phyloP scores from a whole-genome alignment of 176 grass and related monocot species.

The Oryza glaberrima region DNA sequence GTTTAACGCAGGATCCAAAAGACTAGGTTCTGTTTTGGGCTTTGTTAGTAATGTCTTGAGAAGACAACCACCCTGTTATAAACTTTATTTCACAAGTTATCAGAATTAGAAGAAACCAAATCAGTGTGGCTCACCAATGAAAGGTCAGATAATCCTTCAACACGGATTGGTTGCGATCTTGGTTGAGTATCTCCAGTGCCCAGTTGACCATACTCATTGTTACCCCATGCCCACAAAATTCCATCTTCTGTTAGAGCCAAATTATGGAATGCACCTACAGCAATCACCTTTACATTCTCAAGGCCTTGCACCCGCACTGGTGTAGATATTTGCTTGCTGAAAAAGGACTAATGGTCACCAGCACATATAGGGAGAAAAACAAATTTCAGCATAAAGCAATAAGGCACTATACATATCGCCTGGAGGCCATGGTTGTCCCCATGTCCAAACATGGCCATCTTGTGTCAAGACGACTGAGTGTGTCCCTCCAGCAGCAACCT shows the following conservation, averaged over 20 bases:
- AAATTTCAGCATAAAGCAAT: slow-evolving; percentile 23
- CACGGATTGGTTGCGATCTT: slow-evolving; percentile 76
- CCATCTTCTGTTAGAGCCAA: slow-evolving; percentile 83
- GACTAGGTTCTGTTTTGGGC: background rate
- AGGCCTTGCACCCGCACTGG: slow-evolving; percentile 92
- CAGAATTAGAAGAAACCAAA: slow-evolving; percentile 28
- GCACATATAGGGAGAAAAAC: slow-evolving; percentile 36
- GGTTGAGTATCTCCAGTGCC: slow-evolving; percentile 95
- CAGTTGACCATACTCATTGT: slow-evolving; percentile 95
- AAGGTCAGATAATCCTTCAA: slow-evolving; percentile 76
- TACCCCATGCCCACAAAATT: slow-evolving; percentile 96
- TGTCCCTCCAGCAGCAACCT: slow-evolving; percentile 98
- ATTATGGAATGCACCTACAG: slow-evolving; percentile 99
- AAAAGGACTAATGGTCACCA: slow-evolving; percentile 6
- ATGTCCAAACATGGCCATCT: slow-evolving; percentile 94
- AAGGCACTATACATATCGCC: slow-evolving; percentile 80
- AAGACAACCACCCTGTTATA: background rate
- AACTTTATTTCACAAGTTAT: slow-evolving; percentile 11
- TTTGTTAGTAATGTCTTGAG: slow-evolving; percentile 17
- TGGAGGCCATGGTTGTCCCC: slow-evolving; percentile 98
- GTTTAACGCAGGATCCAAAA: background rate
- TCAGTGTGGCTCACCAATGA: slow-evolving; percentile 60
- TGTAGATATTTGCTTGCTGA: slow-evolving; percentile 89
- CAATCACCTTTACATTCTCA: slow-evolving; percentile 74
- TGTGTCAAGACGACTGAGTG: slow-evolving; percentile 92